Evolutionary conservation across 2,329 filamentous ascomycete genomes (phyloP).

Genomic region (Huntiella savannae): DNA sequence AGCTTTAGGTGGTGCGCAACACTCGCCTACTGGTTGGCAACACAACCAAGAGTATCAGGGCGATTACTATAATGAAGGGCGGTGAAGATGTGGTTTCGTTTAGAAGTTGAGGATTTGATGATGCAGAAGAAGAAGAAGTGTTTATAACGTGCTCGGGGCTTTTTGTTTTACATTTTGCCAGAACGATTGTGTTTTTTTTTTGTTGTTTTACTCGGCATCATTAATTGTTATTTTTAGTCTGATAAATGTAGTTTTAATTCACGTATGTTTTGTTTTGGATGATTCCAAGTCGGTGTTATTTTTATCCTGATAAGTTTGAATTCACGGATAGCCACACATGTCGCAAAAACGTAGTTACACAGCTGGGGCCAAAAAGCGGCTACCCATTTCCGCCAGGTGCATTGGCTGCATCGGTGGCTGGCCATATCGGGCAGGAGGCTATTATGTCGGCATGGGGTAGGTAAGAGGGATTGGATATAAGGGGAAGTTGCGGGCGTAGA

Average conservation of each 20-base stretch:
- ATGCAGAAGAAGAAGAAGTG: background rate
- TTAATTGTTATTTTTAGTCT: background rate
- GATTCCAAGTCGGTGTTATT: too few species aligned
- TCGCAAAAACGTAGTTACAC: too few species aligned
- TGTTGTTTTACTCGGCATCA: background rate
- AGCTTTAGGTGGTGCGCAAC: conserved; percentile 22
- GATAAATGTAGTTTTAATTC: background rate
- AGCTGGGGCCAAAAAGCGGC: too few species aligned
- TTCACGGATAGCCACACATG: too few species aligned
- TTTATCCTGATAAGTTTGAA: too few species aligned
- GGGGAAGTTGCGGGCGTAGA: too few species aligned
- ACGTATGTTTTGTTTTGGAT: too few species aligned
- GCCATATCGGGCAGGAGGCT: too few species aligned
- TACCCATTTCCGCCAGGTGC: too few species aligned
- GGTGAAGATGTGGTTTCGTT: background rate
- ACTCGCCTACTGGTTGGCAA: conserved; percentile 19
- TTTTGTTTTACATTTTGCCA: background rate
- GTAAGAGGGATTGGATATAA: too few species aligned
- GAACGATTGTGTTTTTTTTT: background rate
- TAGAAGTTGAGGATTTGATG: background rate
- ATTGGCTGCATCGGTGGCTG: too few species aligned
- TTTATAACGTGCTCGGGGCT: background rate
- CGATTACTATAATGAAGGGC: conserved; percentile 29
- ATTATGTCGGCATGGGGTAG: too few species aligned
- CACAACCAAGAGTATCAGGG: conserved; percentile 26